Percentiles rank a stretch among this genome's conserved stretches.
Conservation (phyloP, 169 alveolate species). For the Eimeria tenella region DNA sequence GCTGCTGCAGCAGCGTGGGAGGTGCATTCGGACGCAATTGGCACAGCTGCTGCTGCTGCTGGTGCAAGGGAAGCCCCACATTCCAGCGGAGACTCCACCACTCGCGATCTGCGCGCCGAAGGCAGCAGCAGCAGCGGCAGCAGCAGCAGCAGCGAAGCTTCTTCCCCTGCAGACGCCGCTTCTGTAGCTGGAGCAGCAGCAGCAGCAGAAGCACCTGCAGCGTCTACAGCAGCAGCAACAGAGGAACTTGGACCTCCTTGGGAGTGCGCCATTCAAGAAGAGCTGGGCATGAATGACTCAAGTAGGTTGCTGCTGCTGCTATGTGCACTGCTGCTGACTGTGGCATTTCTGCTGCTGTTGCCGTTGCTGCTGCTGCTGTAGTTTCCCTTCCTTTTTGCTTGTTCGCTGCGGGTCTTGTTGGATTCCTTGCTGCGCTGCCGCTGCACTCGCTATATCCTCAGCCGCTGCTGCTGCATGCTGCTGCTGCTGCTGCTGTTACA, state of each 20-base stretch:
- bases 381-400: neutral
- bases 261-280: slow-evolving; percentile 64
- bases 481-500: slow-evolving; percentile 50
- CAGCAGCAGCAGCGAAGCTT: neutral
- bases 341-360: neutral
- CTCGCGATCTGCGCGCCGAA: neutral
- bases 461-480: slow-evolving; percentile 6
- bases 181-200: neutral
- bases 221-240: slow-evolving; percentile 40
- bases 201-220: neutral
- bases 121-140: slow-evolving; percentile 23
- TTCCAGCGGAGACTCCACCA: neutral
- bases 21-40: neutral
- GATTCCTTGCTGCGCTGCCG: slow-evolving; percentile 16
- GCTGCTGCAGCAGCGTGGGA: neutral
- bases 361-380: slow-evolving; percentile 4
- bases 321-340: neutral
- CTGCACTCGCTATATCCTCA: neutral
- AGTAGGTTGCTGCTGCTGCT: slow-evolving; percentile 7
- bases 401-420: neutral
- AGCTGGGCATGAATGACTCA: slow-evolving; percentile 53
- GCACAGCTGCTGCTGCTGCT: slow-evolving; percentile 6
- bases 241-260: slow-evolving; percentile 33
- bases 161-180: neutral
- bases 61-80: neutral